Evolutionary conservation across 768 basidiomycete genomes (phyloP), one percentile per base, ranked within the genome.

Genomic region (Myochromella boudieri): DNA sequence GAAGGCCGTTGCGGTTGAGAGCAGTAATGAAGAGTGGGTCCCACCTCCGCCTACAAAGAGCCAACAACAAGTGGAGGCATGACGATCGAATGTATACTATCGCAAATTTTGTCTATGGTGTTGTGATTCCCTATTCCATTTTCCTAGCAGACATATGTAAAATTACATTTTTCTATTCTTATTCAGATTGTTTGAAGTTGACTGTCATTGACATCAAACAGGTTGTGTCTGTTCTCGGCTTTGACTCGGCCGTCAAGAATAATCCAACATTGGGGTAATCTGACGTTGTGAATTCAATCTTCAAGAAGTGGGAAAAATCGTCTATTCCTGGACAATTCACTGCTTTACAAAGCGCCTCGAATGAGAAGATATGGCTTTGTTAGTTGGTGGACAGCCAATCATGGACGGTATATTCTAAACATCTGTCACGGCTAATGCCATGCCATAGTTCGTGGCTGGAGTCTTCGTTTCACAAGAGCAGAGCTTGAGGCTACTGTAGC

Each of bases 41-140:
- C 59, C 59, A 31, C 56, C 46, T 26, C 59, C 54, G 49, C 69
- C 66, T 60, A 61, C 62, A 60, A 69, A 65, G 62, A 61, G 60
- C 14, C 58, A 39, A 44, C 55, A 33, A 17, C 55, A 40, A 32
- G 20, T 47, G 24, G 49, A 37, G 39, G 46, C 54, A 37, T 56
- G 26, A 43, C n/a, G n/a, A n/a, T n/a, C n/a, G 18, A 26, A 41
- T 20, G 27, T 42, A 15, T 24, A 33, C 31, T 39, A 26, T 42
- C 34, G 33, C 39, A 41, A 39, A 42, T 22, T 29, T n/a, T n/a
- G n/a, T n/a, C n/a, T n/a, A n/a, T n/a, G 20, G 38, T 51, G 33
- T 51, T 42, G 44, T 48, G 26, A 17, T 44, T 29, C n/a, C 18
- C 28, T 38, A 12, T 37, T 25, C 37, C 27, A 27, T 27, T 41